These are phyloP conservation scores for Sechiopsis laciniata DNA, from an alignment of 306 rosid species.

Conservation along the genomic window DNA sequence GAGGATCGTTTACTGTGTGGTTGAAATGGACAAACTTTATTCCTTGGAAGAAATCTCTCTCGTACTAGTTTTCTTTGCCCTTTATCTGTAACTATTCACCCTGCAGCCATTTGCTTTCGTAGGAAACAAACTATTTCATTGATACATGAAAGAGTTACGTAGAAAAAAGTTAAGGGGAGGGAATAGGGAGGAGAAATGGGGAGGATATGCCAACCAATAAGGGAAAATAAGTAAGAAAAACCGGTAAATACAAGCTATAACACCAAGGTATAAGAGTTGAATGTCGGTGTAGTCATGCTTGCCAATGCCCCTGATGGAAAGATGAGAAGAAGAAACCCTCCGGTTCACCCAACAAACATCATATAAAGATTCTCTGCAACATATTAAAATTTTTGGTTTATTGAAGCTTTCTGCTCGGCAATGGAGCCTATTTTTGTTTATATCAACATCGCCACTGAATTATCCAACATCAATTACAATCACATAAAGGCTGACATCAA, in stretches of 20 bases:
- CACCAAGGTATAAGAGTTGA: too few relatives aligned
- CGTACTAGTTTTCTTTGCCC: background rate
- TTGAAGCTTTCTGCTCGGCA: background rate
- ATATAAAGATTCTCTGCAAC: background rate
- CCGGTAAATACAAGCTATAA: too few relatives aligned
- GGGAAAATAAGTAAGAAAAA: too few relatives aligned
- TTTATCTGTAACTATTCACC: background rate
- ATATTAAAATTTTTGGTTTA: slow-evolving; percentile 5
- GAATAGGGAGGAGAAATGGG: too few relatives aligned
- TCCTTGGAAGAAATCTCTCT: background rate
- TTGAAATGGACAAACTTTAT: slow-evolving; percentile 3
- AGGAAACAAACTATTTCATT: too few relatives aligned
- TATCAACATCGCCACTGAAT: background rate
- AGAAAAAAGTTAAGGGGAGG: too few relatives aligned
- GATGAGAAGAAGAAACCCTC: too few relatives aligned
- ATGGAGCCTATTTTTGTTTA: background rate
- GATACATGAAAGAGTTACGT: too few relatives aligned
- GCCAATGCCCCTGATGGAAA: too few relatives aligned
- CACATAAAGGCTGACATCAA: background rate
- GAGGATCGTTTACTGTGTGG: slow-evolving; percentile 6
- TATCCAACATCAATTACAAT: background rate
- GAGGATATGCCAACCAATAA: too few relatives aligned
- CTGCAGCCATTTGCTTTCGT: too few relatives aligned
- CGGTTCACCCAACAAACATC: background rate
- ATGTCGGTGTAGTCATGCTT: too few relatives aligned